Percentiles rank a stretch among this genome's conserved stretches.
These are phyloP conservation scores for Tubosaeta sp. DNA, from an alignment of 768 basidiomycete species.

Conservation along the genomic window DNA sequence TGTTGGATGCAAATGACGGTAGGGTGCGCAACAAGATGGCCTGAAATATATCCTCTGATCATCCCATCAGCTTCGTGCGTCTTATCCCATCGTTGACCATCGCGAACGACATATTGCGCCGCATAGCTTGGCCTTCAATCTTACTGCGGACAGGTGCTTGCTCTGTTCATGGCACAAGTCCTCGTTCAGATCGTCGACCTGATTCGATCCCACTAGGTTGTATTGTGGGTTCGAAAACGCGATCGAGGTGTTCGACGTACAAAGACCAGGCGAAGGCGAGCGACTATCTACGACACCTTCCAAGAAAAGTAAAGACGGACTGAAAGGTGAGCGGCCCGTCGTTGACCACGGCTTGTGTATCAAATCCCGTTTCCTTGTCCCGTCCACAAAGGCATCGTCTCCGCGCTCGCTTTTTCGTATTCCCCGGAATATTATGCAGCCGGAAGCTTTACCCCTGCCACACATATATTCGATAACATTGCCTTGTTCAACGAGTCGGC, in stretches of 20 bases:
- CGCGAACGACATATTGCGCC: conserved; percentile 89
- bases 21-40: conserved; percentile 44
- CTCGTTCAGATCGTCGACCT: too few relatives aligned
- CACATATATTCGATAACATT: conserved; percentile 47
- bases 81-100: conserved; percentile 90
- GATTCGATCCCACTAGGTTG: conserved; percentile 35
- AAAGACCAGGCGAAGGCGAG: conserved; percentile 66
- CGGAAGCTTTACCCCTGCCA: conserved; percentile 59
- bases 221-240: conserved; percentile 87
- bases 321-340: conserved; percentile 62
- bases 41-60: not conserved
- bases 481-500: conserved; percentile 63
- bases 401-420: conserved; percentile 74
- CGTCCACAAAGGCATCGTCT: conserved; percentile 69
- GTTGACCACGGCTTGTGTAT: not conserved
- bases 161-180: too few relatives aligned
- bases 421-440: conserved; percentile 71
- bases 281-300: conserved; percentile 68
- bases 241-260: conserved; percentile 81
- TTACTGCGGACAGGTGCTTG: conserved; percentile 55
- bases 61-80: conserved; percentile 71
- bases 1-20: conserved; percentile 77
- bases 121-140: conserved; percentile 76
- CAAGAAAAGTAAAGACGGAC: conserved; percentile 76
- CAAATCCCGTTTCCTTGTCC: not conserved